A percentile compares a stretch with the other conserved stretches of the same genome.
These are phyloP conservation scores for Backusella psychrophila DNA, from an alignment of 192 early-diverging fungal genomes.

Conservation along the genomic window DNA sequence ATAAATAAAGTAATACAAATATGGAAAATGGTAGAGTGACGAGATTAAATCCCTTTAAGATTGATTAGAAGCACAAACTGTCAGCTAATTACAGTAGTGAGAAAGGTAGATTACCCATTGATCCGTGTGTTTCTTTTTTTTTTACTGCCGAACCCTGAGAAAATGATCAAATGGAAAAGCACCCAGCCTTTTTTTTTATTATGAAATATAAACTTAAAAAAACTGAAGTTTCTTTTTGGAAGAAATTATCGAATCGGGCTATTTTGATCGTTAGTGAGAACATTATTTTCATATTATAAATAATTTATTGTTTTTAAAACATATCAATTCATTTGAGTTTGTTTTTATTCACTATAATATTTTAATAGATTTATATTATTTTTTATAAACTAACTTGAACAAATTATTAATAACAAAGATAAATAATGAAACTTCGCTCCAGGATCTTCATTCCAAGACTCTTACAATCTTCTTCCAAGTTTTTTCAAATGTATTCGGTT, in stretches of 20 bases:
- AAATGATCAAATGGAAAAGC: background rate
- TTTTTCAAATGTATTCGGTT: background rate
- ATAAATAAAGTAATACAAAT: background rate
- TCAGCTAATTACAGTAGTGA: background rate
- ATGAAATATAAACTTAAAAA: background rate
- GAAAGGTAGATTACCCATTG: background rate
- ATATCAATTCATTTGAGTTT: background rate
- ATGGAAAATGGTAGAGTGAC: constrained; percentile 1
- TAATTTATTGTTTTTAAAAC: background rate
- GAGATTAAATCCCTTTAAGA: background rate
- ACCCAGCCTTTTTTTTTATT: background rate
- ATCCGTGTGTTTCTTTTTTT: background rate
- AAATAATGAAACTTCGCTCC: background rate
- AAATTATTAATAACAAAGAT: background rate
- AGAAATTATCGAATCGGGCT: constrained; percentile 1
- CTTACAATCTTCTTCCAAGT: background rate
- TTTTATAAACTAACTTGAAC: background rate
- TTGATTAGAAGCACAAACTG: background rate
- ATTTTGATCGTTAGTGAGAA: background rate
- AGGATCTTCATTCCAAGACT: background rate
- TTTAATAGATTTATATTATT: background rate
- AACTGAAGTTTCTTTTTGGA: background rate
- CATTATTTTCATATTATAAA: background rate
- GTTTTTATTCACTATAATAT: background rate
- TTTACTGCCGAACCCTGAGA: background rate